phyloP scores from a whole-genome alignment of 2,329 filamentous ascomycete genomes.

The Nemania serpens region DNA sequence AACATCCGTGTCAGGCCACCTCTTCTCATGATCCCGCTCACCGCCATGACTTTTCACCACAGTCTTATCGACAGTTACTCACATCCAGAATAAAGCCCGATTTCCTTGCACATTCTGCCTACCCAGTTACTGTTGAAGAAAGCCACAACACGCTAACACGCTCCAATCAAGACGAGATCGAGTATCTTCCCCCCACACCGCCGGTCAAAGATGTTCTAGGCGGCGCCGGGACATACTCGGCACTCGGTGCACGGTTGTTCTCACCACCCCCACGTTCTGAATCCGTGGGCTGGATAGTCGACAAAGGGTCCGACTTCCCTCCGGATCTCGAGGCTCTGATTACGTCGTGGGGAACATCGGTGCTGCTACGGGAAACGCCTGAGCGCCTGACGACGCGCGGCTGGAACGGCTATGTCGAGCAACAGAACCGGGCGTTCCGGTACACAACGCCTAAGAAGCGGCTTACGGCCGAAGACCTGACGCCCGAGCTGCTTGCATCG shows the following conservation, averaged over 20 bases:
- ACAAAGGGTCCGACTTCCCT: constrained; percentile 88
- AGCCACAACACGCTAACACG: constrained; percentile 19
- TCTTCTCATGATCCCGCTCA: constrained; percentile 6
- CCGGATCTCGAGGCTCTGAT: constrained; percentile 65
- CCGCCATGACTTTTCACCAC: constrained; percentile 2
- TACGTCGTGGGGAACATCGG: constrained; percentile 75
- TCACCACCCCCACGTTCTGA: constrained; percentile 70
- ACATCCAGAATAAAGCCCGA: background rate
- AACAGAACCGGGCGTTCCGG: constrained; percentile 75
- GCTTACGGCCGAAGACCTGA: constrained; percentile 74
- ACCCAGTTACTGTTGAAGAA: background rate
- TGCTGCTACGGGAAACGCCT: constrained; percentile 67
- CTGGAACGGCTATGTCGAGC: constrained; percentile 86
- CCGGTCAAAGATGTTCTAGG: constrained; percentile 79
- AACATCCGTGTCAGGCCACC: background rate
- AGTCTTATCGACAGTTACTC: background rate
- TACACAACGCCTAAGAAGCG: constrained; percentile 88
- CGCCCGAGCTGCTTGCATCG: constrained; percentile 67
- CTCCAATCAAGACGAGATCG: constrained; percentile 78
- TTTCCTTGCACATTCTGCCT: background rate
- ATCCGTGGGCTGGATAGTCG: constrained; percentile 86
- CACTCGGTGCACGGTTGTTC: constrained; percentile 86
- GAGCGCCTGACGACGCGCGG: constrained; percentile 80
- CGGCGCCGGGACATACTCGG: constrained; percentile 84
- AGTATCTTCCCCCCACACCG: constrained; percentile 73